Percentiles rank a stretch among this genome's conserved stretches.
These are phyloP conservation scores for Komagataella populi DNA, from an alignment of 805 yeast genomes.

Conservation along the genomic window DNA sequence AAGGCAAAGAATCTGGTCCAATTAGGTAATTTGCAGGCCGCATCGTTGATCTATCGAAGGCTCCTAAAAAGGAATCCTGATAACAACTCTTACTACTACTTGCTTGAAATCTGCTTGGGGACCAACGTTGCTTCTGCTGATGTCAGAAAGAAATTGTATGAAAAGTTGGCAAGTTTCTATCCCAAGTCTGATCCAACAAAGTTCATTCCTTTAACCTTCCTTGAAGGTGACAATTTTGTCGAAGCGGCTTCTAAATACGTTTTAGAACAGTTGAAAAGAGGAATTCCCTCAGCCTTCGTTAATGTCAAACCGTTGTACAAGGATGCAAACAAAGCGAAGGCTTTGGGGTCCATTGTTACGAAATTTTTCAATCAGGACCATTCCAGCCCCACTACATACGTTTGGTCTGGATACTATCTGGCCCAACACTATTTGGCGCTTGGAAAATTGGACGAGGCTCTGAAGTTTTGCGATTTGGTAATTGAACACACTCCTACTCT, in stretches of 20 bases:
- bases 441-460: constrained; percentile 40
- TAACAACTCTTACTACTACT: constrained; percentile 45
- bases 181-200: constrained; percentile 77
- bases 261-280: constrained; percentile 48
- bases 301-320: constrained; percentile 72
- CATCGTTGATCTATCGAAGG: constrained; percentile 52
- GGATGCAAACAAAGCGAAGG: constrained; percentile 20
- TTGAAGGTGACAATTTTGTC: constrained; percentile 34
- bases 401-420: constrained; percentile 69
- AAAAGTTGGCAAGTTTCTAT: constrained; percentile 50
- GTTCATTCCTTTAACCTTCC: constrained; percentile 64
- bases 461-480: constrained; percentile 44
- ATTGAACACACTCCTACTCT: constrained; percentile 67
- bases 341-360: constrained; percentile 39
- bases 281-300: constrained; percentile 84
- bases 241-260: constrained; percentile 40
- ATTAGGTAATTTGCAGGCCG: constrained; percentile 44
- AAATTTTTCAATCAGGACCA: constrained; percentile 25
- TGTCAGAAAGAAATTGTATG: constrained; percentile 47
- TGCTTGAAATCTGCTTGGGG: constrained; percentile 54
- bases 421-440: constrained; percentile 62
- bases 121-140: constrained; percentile 29
- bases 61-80: constrained; percentile 82
- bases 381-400: constrained; percentile 26
- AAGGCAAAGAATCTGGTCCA: constrained; percentile 51